Evolutionary conservation across 139 green algal genomes (phyloP).

Genomic region (Tetradesmus lagerheimii): DNA sequence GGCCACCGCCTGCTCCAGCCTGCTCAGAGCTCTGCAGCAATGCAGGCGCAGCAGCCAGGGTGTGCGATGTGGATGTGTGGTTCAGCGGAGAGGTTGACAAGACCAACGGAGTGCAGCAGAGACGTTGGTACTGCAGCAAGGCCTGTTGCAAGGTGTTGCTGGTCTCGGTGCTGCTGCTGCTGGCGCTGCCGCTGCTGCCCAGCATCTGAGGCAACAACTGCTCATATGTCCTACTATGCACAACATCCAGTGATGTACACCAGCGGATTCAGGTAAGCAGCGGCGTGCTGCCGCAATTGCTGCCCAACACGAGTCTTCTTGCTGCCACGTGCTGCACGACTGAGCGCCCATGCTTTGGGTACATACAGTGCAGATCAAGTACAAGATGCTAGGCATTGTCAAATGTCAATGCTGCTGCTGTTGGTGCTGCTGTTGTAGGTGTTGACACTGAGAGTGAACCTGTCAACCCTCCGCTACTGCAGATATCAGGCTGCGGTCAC

Average conservation of each 20-base stretch:
- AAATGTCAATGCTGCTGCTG: not conserved
- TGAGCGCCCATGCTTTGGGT: too few relatives aligned
- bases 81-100: too few relatives aligned
- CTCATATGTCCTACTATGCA: too few relatives aligned
- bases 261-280: not conserved
- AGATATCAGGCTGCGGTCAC: not conserved
- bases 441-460: not conserved
- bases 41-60: not conserved
- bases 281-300: not conserved
- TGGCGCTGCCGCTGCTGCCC: too few relatives aligned
- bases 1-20: slow-evolving; percentile 55
- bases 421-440: not conserved
- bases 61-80: too few relatives aligned
- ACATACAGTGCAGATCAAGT: too few relatives aligned
- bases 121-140: too few relatives aligned
- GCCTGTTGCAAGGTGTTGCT: too few relatives aligned
- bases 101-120: too few relatives aligned
- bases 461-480: not conserved
- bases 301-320: not conserved
- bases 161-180: too few relatives aligned
- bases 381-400: too few relatives aligned
- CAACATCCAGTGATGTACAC: not conserved
- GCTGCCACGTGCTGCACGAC: not conserved
- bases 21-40: slow-evolving; percentile 44
- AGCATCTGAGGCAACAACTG: too few relatives aligned